Percentiles rank a stretch among this genome's conserved stretches.
Evolutionary conservation across 176 grass and related monocot species (phyloP).

Genomic region (Puccinellia tenuiflora): DNA sequence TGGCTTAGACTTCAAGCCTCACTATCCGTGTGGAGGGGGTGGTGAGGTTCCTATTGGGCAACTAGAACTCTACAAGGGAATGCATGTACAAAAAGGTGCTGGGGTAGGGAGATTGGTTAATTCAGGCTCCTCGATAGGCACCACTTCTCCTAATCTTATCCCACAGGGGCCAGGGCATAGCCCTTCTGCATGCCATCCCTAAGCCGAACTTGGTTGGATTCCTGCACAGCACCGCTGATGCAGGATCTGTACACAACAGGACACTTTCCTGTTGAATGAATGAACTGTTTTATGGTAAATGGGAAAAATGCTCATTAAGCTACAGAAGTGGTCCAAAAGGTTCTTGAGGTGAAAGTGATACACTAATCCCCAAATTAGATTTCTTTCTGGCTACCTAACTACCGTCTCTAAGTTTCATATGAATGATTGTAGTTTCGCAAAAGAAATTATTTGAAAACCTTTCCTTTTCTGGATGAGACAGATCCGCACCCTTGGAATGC

Average conservation of each 20-base stretch:
- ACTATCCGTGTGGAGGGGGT: background rate
- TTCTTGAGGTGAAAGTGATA: constrained; percentile 10
- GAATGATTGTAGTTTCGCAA: constrained; percentile 12
- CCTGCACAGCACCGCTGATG: background rate
- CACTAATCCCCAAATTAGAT: background rate
- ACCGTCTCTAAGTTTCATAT: constrained; percentile 14
- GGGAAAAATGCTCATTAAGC: background rate
- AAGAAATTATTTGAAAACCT: constrained; percentile 8
- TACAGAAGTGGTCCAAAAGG: background rate
- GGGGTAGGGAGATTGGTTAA: background rate
- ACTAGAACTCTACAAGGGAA: background rate
- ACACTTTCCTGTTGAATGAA: background rate
- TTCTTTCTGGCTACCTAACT: background rate
- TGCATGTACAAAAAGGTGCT: background rate
- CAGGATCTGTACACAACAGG: background rate
- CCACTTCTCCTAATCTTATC: background rate
- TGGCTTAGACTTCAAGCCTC: background rate
- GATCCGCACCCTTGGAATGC: constrained; percentile 88
- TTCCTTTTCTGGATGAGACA: constrained; percentile 43
- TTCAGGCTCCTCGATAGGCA: background rate
- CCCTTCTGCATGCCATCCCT: background rate
- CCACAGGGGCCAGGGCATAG: background rate
- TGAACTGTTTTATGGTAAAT: background rate
- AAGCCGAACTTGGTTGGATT: background rate
- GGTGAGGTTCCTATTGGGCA: background rate